A percentile compares a stretch with the other conserved stretches of the same genome.
Conservation (phyloP, 495 filamentous ascomycete genomes). For the Bathelium albidoporum region DNA sequence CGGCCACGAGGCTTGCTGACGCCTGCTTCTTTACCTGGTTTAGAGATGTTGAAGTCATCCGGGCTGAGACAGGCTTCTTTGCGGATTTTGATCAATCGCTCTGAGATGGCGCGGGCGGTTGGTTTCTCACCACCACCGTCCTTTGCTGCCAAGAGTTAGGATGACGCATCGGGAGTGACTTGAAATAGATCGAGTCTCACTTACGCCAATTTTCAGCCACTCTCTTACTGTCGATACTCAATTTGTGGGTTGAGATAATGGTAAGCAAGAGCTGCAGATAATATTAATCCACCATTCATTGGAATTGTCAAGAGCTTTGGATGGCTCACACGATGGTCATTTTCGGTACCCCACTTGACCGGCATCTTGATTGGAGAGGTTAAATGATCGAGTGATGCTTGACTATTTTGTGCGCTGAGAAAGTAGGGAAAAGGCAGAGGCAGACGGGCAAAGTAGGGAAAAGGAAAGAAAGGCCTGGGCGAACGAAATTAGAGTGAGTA, state of each 20-base stretch:
- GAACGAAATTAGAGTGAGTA: not conserved
- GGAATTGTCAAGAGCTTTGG: not conserved
- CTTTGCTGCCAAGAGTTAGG: conserved; percentile 2
- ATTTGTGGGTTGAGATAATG: conserved; percentile 36
- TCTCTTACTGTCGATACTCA: conserved; percentile 32
- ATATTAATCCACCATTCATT: not conserved
- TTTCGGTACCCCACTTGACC: conserved; percentile 34
- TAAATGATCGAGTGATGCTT: not conserved
- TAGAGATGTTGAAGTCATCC: not conserved
- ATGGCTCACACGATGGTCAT: conserved; percentile 32
- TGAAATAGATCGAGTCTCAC: too few relatives aligned
- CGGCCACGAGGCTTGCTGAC: not conserved
- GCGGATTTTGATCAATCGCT: conserved; percentile 38
- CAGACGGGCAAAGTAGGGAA: not conserved
- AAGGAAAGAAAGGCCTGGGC: not conserved
- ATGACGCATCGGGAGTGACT: not conserved
- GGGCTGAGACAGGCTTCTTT: conserved; percentile 12
- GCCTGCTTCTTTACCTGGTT: not conserved
- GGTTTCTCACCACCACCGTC: conserved; percentile 26
- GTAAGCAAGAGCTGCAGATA: conserved; percentile 36
- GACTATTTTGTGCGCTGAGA: not conserved
- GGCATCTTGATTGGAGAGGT: conserved; percentile 28
- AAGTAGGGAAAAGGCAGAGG: not conserved
- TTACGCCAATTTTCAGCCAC: conserved; percentile 40
- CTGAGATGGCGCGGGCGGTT: conserved; percentile 40